A percentile compares a stretch with the other conserved stretches of the same genome.
phyloP scores from a whole-genome alignment of 345 rosid genomes.

The Kernera saxatilis region DNA sequence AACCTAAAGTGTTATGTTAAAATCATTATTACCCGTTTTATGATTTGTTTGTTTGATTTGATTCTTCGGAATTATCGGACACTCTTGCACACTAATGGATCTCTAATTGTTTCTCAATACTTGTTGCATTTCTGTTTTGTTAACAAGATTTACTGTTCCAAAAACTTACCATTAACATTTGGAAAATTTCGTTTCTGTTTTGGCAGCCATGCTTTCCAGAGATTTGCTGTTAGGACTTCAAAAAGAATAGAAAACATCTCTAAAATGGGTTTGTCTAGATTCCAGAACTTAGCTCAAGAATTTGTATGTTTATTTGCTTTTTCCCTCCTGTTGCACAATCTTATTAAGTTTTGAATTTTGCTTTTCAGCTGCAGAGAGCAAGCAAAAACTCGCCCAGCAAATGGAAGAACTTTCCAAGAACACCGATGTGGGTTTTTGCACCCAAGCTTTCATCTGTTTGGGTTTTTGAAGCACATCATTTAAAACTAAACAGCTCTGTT shows the following conservation, averaged over 20 bases:
- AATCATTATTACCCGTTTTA: no score
- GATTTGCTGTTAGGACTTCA: constrained; percentile 87
- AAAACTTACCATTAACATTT: neutral
- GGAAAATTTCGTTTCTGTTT: neutral
- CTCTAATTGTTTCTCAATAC: no score
- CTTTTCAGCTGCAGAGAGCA: constrained; percentile 49
- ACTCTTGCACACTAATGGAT: no score
- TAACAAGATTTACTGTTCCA: no score
- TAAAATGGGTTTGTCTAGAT: constrained; percentile 31
- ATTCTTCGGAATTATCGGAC: no score
- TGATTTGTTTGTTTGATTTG: no score
- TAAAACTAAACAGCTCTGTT: neutral
- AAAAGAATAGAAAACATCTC: constrained; percentile 63
- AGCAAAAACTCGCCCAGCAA: constrained; percentile 51
- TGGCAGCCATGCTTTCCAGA: constrained; percentile 70
- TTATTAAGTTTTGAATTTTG: neutral
- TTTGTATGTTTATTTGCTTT: neutral
- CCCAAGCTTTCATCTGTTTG: neutral
- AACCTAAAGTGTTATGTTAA: no score
- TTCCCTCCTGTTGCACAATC: neutral
- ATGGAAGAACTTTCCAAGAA: constrained; percentile 51
- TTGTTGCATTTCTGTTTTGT: no score
- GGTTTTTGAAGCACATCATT: neutral
- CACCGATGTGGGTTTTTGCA: constrained; percentile 25
- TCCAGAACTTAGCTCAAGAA: neutral